phyloP scores from a whole-genome alignment of 345 rosid species.

The Noccaea caerulescens region DNA sequence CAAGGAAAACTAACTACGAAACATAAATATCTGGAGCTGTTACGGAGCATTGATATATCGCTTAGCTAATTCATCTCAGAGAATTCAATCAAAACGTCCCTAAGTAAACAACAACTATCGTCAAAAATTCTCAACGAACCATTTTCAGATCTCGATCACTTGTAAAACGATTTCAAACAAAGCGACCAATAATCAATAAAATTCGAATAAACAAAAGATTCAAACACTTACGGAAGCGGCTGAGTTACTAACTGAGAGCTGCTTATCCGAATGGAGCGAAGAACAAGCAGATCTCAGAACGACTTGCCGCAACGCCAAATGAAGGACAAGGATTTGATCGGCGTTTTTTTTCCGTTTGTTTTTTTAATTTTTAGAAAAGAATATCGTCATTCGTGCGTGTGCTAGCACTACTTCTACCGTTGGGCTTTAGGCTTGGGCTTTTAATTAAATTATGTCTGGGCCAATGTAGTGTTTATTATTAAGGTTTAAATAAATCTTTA shows the following conservation, averaged over 20 bases:
- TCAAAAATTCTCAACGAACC: neutral
- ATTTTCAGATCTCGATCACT: constrained; percentile 23
- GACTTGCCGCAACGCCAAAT: constrained; percentile 21
- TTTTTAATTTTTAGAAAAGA: too few species aligned
- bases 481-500: too few species aligned
- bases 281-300: constrained; percentile 35
- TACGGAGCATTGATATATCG: neutral
- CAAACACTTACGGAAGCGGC: constrained; percentile 27
- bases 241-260: neutral
- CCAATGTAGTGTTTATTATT: too few species aligned
- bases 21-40: neutral
- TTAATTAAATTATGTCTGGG: too few species aligned
- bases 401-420: too few species aligned
- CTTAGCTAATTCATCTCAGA: constrained; percentile 17
- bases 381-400: too few species aligned
- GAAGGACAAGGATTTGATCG: constrained; percentile 31
- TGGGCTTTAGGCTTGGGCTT: too few species aligned
- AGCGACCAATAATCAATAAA: neutral
- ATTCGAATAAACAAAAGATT: neutral
- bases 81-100: constrained; percentile 10
- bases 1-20: neutral
- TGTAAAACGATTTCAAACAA: neutral
- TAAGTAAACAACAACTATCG: neutral
- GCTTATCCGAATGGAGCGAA: constrained; percentile 23
- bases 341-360: neutral